A percentile compares a stretch with the other conserved stretches of the same genome.
Evolutionary conservation across 495 filamentous ascomycete species (phyloP).

Genomic region (Neurospora sp.): DNA sequence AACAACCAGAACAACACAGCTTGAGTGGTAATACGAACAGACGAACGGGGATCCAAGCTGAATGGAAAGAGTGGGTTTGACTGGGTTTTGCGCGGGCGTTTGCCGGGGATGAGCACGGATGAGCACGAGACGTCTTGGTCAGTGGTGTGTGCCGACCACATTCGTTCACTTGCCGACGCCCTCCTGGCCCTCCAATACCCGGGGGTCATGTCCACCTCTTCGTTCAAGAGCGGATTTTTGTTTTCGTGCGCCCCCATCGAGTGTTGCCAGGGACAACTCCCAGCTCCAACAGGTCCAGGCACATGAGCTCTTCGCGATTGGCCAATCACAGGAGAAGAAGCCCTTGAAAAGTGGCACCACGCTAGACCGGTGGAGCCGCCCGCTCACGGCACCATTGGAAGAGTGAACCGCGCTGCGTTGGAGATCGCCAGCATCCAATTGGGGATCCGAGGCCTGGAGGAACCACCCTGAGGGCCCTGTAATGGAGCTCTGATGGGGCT

Average conservation of each 20-base stretch:
- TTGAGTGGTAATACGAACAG: not conserved
- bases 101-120: not conserved
- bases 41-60: not conserved
- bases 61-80: not conserved
- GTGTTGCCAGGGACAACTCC: constrained; percentile 11
- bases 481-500: not conserved
- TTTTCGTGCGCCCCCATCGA: constrained; percentile 10
- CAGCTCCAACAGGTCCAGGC: not conserved
- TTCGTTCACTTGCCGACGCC: not conserved
- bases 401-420: not conserved
- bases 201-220: not conserved
- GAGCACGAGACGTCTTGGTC: not conserved
- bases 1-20: not conserved
- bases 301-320: not conserved
- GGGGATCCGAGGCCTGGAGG: not conserved
- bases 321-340: not conserved
- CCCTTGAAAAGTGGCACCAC: constrained; percentile 4
- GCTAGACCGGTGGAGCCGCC: not conserved
- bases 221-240: constrained; percentile 5
- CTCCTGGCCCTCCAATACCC: not conserved
- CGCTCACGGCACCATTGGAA: not conserved
- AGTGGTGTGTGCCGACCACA: not conserved
- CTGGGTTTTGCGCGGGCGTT: not conserved
- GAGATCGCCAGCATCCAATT: not conserved
- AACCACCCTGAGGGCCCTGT: not conserved